These are phyloP conservation scores for Lichtheimia ramosa DNA, from an alignment of 371 early-diverging fungal species.

Conservation along the genomic window DNA sequence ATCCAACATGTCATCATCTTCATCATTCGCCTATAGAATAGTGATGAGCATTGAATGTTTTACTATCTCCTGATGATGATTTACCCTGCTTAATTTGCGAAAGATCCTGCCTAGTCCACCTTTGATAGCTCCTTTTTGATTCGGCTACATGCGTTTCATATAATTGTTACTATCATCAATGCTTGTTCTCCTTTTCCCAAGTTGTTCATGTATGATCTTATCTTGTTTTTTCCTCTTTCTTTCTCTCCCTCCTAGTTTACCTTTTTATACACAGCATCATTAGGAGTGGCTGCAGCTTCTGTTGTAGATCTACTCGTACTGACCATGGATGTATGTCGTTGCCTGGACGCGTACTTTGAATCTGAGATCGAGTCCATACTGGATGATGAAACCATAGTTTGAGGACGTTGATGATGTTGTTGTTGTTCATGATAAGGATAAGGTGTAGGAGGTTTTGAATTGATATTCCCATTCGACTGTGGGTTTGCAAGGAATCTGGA, in stretches of 20 bases:
- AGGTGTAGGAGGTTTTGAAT: neutral
- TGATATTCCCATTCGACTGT: slow-evolving; percentile 6
- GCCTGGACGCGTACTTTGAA: slow-evolving; percentile 2
- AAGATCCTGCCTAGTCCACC: slow-evolving; percentile 23
- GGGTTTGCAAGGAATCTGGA: slow-evolving; percentile 7
- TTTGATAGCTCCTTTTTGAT: slow-evolving; percentile 13
- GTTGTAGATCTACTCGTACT: neutral
- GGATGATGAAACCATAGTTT: neutral
- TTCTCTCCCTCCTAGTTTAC: too few species aligned
- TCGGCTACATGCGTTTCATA: slow-evolving; percentile 6
- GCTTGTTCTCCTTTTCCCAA: neutral
- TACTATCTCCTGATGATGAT: neutral
- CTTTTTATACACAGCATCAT: slow-evolving; percentile 7
- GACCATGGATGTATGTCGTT: slow-evolving; percentile 7
- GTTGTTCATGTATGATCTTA: too few species aligned
- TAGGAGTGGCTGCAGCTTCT: slow-evolving; percentile 12
- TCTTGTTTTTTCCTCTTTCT: too few species aligned
- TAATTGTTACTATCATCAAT: neutral
- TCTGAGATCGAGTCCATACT: neutral
- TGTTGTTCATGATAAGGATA: neutral
- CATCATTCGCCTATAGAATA: slow-evolving; percentile 12
- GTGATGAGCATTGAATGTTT: neutral
- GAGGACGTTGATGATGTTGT: neutral
- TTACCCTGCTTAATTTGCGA: slow-evolving; percentile 22
- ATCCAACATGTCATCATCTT: slow-evolving; percentile 18